Base-by-base conservation (phyloP, 2,329 filamentous ascomycete species). In the Pseudogymnoascus pannorum region DNA sequence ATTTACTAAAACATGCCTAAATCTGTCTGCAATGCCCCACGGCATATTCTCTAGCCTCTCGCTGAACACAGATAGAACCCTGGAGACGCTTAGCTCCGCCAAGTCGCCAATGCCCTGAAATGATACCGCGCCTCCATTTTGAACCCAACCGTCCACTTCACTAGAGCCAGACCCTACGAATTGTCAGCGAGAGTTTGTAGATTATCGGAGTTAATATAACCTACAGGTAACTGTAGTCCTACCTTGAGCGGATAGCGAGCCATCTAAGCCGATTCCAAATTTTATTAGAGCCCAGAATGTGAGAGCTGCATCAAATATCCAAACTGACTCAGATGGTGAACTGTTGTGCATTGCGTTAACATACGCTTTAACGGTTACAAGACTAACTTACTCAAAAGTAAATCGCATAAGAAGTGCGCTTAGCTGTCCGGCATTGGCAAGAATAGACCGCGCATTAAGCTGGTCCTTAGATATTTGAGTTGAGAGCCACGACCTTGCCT, bases 251-350 rank as follows among this genome's bases (percentile, higher is more conserved):
- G 57, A 24, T 20, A 18, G 44, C 5, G 42, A 61, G 22, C 29
- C 18, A 22, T 29, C 26, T 33, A 63, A 44, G 31, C 16, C 51
- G 29, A 12, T 42, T 22, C 61, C 61, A 51, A 64, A 64, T 60
- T 64, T 61, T 35, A 62, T 63, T 22, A 64, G 63, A n/a, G 62
- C 61, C 62, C 62, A 64, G 22, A 64, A 64, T 16, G 62, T 35
- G 12, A 64, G 61, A 24, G 61, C 62, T 14, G 48, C 62, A 51
- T 63, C 61, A 51, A 64, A 64, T 26, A 63, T 60, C 57, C 61
- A 60, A 31, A 64, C 61, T 16, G 62, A 42, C 61, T 64, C 62
- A 29, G 54, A 63, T 5, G 62, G 62, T 11, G 57, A 29, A 35
- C 62, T 64, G 31, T 29, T 26, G 14, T 24, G n/a, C 22, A 36